Percentiles rank a stretch among this genome's conserved stretches.
Conservation (phyloP, 2,329 filamentous ascomycete species). For the Diaporthe citri region DNA sequence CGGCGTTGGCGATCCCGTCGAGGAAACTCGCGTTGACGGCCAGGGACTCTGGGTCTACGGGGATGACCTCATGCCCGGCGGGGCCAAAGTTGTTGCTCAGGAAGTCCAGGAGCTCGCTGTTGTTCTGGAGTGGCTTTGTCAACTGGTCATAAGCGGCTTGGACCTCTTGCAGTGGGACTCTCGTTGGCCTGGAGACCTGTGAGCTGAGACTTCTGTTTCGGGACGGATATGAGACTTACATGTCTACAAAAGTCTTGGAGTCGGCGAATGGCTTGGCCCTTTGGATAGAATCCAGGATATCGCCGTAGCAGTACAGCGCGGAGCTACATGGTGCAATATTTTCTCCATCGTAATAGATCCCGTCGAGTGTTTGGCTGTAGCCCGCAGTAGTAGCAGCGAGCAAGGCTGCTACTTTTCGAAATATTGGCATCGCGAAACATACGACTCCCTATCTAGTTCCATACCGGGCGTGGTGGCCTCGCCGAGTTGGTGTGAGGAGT, state of each 20-base stretch:
- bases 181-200: constrained; percentile 63
- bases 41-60: constrained; percentile 64
- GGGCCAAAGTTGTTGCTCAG: constrained; percentile 73
- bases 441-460: background rate
- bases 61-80: constrained; percentile 72
- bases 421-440: background rate
- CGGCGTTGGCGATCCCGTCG: constrained; percentile 66
- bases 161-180: constrained; percentile 69
- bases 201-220: background rate
- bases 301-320: constrained; percentile 75
- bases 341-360: constrained; percentile 71
- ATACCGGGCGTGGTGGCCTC: background rate
- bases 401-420: background rate
- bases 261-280: constrained; percentile 74
- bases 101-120: constrained; percentile 72
- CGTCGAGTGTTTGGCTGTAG: constrained; percentile 48
- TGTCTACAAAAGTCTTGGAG: constrained; percentile 80
- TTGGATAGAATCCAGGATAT: constrained; percentile 72
- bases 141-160: constrained; percentile 71
- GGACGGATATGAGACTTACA: constrained; percentile 57
- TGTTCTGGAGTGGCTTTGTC: constrained; percentile 71
- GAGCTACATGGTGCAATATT: constrained; percentile 75
- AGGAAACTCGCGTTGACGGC: constrained; percentile 70
- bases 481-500: background rate
- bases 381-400: background rate